Evolutionary conservation across 2,329 filamentous ascomycete species (phyloP), one percentile per base, ranked within the genome.

Genomic region (Penicillium sp.): DNA sequence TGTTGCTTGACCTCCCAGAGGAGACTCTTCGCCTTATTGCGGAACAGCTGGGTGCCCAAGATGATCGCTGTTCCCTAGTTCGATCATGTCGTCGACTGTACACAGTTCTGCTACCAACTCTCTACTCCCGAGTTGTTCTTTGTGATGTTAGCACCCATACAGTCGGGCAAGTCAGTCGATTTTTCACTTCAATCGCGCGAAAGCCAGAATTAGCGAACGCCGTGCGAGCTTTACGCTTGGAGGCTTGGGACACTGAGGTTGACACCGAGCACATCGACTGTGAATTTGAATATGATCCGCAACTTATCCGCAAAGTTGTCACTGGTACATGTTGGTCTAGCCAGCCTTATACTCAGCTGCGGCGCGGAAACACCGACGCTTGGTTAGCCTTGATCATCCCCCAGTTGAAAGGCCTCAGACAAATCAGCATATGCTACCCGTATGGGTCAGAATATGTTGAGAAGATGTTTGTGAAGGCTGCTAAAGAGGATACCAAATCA

Each of bases 381-480:
- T 51, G 49, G 40, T 28, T 51, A 9, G 49, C 40, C 22, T 12
- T 51, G 40, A 40, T 51, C 12, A 37, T 51, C 11, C 49, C 49
- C 10, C 49, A 51, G 10, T 31, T 51, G n/a, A 51, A 19, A 44
- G 41, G 31, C 40, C 10, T 51, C 4, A 37, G 28, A 25, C n/a
- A 16, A 28, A 44, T 51, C 22, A 36, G 31, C 28, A 45, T 51
- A 25, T 28, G 40, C 22, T 45, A 36, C 22, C 40, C 49, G 17
- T 16, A 19, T 12, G 22, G 26, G n/a, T 12, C 38, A 5, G 17
- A 45, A n/a, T 28, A 45, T 8, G 40, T 51, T 17, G 14, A 22
- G 4, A 2, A 1, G 7, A 51, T 51, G 40, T 45, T 51, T n/a
- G 3, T 4, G 12, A 45, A 51, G 25, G 49, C 40, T 9, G 22